Conservation (phyloP, 345 rosid species). For the Arabidopsis suecica region DNA sequence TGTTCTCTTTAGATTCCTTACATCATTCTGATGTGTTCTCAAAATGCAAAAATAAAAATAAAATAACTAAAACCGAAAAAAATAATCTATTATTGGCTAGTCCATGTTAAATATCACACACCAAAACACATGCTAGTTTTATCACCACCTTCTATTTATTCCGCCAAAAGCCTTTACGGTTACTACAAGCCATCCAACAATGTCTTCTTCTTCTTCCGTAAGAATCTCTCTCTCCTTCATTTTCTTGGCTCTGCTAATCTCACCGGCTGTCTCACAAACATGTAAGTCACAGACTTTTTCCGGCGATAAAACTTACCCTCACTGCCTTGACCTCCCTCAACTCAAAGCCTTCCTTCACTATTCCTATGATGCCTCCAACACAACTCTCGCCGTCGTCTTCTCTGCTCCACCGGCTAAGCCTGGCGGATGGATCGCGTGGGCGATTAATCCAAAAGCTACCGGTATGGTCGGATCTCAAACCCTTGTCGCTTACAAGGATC, state of each 20-base stretch:
- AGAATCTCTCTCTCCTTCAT: constrained; percentile 33
- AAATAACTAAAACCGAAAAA: neutral
- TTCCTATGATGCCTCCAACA: constrained; percentile 65
- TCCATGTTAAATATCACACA: neutral
- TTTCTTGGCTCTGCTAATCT: constrained; percentile 40
- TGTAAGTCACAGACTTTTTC: constrained; percentile 64
- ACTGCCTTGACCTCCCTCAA: constrained; percentile 73
- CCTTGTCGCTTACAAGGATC: constrained; percentile 55
- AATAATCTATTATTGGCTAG: constrained; percentile 4
- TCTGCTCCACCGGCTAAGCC: constrained; percentile 57
- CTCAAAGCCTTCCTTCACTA: constrained; percentile 76
- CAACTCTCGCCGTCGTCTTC: constrained; percentile 71
- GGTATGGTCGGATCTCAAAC: constrained; percentile 82
- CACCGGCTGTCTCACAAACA: constrained; percentile 57
- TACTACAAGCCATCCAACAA: constrained; percentile 22
- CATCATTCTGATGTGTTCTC: neutral
- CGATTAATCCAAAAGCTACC: constrained; percentile 62
- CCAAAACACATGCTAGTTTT: constrained; percentile 25
- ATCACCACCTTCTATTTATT: constrained; percentile 19
- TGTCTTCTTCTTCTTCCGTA: constrained; percentile 36
- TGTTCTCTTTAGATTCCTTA: neutral
- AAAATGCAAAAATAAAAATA: neutral
- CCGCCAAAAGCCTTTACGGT: constrained; percentile 25
- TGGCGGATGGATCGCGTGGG: constrained; percentile 82
- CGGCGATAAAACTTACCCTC: constrained; percentile 51